Evolutionary conservation across 202 grass and related monocot species (phyloP).

Genomic region (Saccharum hybrid): DNA sequence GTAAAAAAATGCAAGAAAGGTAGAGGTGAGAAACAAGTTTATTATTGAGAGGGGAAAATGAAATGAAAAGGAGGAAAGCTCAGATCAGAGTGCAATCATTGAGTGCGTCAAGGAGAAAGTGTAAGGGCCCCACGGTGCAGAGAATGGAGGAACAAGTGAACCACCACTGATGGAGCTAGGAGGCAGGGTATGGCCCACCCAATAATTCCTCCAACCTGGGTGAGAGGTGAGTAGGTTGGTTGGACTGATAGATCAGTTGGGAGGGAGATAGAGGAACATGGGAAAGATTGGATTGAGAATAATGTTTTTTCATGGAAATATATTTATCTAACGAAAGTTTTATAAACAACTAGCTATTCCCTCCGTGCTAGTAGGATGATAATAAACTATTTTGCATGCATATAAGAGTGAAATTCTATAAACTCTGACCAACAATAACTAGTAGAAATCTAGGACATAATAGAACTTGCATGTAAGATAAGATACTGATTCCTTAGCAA

Average conservation of each 20-base stretch:
- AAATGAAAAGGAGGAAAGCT: too few relatives aligned
- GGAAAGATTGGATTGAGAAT: neutral
- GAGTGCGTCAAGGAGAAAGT: constrained; percentile 43
- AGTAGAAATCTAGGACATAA: neutral
- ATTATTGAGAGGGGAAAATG: too few relatives aligned
- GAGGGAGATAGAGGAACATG: constrained; percentile 9
- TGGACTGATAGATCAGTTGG: constrained; percentile 15
- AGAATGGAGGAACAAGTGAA: constrained; percentile 40
- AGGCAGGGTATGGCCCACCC: constrained; percentile 45
- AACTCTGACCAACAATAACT: neutral
- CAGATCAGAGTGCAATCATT: constrained; percentile 13
- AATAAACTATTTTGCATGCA: neutral
- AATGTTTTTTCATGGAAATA: neutral
- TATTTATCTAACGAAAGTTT: neutral
- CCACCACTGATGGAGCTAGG: constrained; percentile 19
- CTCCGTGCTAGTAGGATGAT: neutral
- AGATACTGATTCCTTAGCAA: too few relatives aligned
- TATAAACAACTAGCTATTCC: neutral
- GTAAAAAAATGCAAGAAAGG: neutral
- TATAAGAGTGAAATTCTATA: neutral
- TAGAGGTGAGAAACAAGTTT: neutral
- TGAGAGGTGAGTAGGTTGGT: neutral
- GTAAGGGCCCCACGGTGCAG: constrained; percentile 24
- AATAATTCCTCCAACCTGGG: constrained; percentile 56
- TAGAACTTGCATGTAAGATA: neutral